Base-by-base conservation (phyloP, 2,329 filamentous ascomycete genomes). In the Eurotiales sp. region DNA sequence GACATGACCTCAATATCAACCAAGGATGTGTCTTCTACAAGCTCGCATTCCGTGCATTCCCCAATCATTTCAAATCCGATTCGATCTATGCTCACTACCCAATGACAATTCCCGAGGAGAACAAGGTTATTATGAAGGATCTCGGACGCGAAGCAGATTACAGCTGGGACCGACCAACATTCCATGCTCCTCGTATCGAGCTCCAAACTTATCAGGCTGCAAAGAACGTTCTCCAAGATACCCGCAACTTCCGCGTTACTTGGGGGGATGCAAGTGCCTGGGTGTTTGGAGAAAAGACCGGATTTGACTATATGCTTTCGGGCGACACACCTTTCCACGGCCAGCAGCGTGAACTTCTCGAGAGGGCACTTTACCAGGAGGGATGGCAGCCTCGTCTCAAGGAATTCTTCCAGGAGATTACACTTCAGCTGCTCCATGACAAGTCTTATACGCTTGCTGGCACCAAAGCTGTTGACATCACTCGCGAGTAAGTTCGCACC, bases 21-120 rank as follows among this genome's bases (percentile, higher is more conserved):
- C 85, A 93, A 63, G 89, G 90, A 42, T 90, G 86, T 59, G 82
- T 90, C 11, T 88, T 92, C 69, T 90, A 91, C 76, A 95, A 93
- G 74, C 78, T 95, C 30, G 86, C 91, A 64, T 75, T 88, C 30
- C 81, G 86, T 4, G 87, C 88, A 0, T 90, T 95, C 75, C 90
- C 89, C 1, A 79, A 87, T 57, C 86, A 90, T 71, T 92, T 91
- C 77, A 82, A 81, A 64, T 71, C 77, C 17, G 85, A 93, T 72
- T 90, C 86, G 0, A 83, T 91, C 50, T 95, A 92, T 57, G 88
- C 87, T 0, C 87, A 91, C 64, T 90, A 86, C 63, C 87, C 84
- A 40, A 79, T 85, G 61, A 83, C 81, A 2, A 83, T 86, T 2
- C 88, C 89, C 0, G 73, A 75, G 0, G 88, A 91, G 64, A 93